phyloP scores from a whole-genome alignment of 1,284 basidiomycete species.

The Sanghuangporus weigelae region DNA sequence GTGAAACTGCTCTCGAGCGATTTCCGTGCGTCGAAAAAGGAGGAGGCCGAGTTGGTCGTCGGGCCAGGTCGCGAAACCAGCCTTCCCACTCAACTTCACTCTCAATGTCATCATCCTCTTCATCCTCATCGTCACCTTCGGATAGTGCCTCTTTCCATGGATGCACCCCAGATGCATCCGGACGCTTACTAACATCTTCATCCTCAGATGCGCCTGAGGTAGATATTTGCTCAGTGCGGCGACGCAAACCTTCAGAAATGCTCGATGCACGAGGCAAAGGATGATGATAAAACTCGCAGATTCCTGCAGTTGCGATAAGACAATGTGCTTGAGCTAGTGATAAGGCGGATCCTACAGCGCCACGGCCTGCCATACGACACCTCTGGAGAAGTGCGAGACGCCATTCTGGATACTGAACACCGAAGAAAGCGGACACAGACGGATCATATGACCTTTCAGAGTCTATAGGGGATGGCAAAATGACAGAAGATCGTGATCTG shows the following conservation, averaged over 20 bases:
- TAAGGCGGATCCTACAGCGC: constrained; percentile 47
- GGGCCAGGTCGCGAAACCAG: constrained; percentile 47
- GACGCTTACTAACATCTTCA: constrained; percentile 20
- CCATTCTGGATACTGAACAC: constrained; percentile 61
- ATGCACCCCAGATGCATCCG: neutral
- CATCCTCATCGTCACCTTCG: constrained; percentile 25
- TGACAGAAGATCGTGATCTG: neutral
- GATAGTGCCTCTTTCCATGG: constrained; percentile 7
- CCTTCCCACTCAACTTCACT: constrained; percentile 58
- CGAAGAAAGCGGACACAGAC: constrained; percentile 13
- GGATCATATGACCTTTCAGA: neutral
- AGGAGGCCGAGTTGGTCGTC: constrained; percentile 30
- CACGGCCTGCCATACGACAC: constrained; percentile 51
- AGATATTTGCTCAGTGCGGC: neutral
- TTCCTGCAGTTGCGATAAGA: constrained; percentile 29
- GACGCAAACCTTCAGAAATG: constrained; percentile 15
- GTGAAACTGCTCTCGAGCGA: neutral
- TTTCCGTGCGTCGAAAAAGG: neutral
- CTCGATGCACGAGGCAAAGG: constrained; percentile 12
- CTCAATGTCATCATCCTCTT: constrained; percentile 35
- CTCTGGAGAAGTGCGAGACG: constrained; percentile 40
- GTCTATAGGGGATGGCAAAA: constrained; percentile 15
- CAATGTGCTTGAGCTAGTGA: constrained; percentile 30
- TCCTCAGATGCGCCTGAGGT: neutral
- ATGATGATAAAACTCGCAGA: neutral